Evolutionary conservation across 306 rosid genomes (phyloP), one percentile per base, ranked within the genome.

Genomic region (Acacia melanoxylon): DNA sequence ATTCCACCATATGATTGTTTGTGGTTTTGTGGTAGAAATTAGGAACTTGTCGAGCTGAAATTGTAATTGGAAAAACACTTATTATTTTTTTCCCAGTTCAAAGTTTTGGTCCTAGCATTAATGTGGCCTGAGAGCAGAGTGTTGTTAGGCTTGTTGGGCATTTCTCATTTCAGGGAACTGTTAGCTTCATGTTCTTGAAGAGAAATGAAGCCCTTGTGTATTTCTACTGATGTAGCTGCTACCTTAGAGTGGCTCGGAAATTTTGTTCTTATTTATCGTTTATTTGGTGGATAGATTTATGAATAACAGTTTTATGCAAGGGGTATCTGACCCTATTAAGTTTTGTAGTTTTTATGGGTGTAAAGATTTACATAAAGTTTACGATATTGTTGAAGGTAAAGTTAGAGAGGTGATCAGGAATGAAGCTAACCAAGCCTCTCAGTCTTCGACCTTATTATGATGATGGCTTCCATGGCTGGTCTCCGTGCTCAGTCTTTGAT

Each of bases 201-300:
- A n/a, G 76, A 46, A 68, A 49, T 78, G 78, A 58, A 52, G 41
- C 80, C 74, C 74, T 49, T 83, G 85, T 83, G 85, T 78, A 73
- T 77, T 80, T 82, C 84, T 77, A 75, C 80, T 74, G n/a, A 33
- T 70, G 33, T 22, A 71, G 78, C 82, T 68, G 78, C 82, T 68
- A 75, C 77, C 0, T 11, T 74, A 3, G 15, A 0, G 79, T 75
- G 52, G 86, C 88, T 40, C 17, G 48, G 35, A 82, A 87, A 75
- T 87, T 87, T 87, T 87, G 86, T 84, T 84, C 2, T 68, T 10
- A 25, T 4, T 27, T 31, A 14, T 52, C 22, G 14, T 12, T 79
- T 41, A 37, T 79, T 74, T 25, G 41, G 15, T 62, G 11, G 42
- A 48, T 51, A 46, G 62, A 61, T 77, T 77, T 10, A 10, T 51